Evolutionary conservation across 768 basidiomycete species (phyloP).

Genomic region (Hericium alpestre): DNA sequence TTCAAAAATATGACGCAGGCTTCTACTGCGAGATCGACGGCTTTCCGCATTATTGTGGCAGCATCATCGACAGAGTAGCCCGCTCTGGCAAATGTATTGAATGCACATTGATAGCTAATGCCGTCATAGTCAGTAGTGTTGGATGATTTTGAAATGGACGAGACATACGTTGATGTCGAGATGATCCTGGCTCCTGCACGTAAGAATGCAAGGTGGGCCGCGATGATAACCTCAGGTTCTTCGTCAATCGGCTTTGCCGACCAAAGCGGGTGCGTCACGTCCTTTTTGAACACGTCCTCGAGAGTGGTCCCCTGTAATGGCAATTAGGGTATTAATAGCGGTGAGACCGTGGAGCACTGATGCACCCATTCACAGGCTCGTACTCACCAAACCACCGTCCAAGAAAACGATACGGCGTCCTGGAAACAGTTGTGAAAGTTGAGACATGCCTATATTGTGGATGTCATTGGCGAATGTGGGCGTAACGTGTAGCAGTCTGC

Average conservation of each 20-base stretch:
- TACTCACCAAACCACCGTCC: slow-evolving; percentile 10
- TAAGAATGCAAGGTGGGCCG: slow-evolving; percentile 53
- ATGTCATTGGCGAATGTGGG: not conserved
- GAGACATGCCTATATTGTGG: not conserved
- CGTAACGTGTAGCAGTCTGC: too few species aligned
- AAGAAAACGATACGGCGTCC: slow-evolving; percentile 1
- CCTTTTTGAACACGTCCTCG: slow-evolving; percentile 36
- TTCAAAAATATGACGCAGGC: slow-evolving; percentile 30
- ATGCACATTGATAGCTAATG: slow-evolving; percentile 57
- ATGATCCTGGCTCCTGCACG: slow-evolving; percentile 57
- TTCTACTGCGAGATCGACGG: slow-evolving; percentile 39
- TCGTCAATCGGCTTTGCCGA: slow-evolving; percentile 51
- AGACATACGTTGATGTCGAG: slow-evolving; percentile 54
- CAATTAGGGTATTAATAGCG: not conserved
- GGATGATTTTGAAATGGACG: slow-evolving; percentile 28
- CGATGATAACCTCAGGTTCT: slow-evolving; percentile 41
- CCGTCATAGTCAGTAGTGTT: slow-evolving; percentile 43
- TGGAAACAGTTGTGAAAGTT: not conserved
- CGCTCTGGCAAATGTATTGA: slow-evolving; percentile 39
- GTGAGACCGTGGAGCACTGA: not conserved
- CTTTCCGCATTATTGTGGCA: slow-evolving; percentile 36
- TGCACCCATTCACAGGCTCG: not conserved
- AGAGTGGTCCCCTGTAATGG: slow-evolving; percentile 47
- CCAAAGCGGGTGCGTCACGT: slow-evolving; percentile 55
- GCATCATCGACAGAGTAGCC: slow-evolving; percentile 38